These are phyloP conservation scores for Hanseniaspora taiwanica DNA, from an alignment of 805 yeast genomes.

Conservation along the genomic window DNA sequence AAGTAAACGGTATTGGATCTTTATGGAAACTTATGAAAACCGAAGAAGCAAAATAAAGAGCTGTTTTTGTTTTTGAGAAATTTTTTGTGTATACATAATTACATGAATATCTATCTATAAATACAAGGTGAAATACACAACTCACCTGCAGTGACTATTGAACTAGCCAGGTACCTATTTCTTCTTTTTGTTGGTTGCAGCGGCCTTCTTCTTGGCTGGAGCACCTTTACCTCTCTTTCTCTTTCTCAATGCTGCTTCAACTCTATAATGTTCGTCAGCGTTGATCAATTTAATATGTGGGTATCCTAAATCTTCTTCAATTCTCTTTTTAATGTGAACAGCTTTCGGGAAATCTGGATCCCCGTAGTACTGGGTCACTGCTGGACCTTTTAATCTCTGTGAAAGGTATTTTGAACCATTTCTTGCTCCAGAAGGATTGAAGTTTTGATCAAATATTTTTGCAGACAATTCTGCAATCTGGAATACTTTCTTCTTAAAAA, in stretches of 20 bases:
- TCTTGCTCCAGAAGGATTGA: conserved; percentile 51
- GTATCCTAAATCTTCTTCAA: conserved; percentile 21
- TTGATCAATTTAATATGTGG: conserved; percentile 41
- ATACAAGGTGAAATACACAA: no score
- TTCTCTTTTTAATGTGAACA: conserved; percentile 35
- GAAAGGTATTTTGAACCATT: conserved; percentile 63
- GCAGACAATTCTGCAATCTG: conserved; percentile 49
- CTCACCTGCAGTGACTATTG: no score
- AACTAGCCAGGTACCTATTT: not conserved
- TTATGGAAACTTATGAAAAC: conserved; percentile 12
- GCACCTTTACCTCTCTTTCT: conserved; percentile 86
- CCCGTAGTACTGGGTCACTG: conserved; percentile 61
- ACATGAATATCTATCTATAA: conserved; percentile 7
- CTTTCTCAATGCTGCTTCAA: conserved; percentile 47
- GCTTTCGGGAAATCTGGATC: conserved; percentile 56
- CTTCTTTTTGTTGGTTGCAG: not conserved
- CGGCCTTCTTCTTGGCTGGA: conserved; percentile 55
- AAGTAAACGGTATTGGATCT: conserved; percentile 18
- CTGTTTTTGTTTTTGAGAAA: not conserved
- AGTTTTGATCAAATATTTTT: conserved; percentile 53
- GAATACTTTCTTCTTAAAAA: conserved; percentile 33
- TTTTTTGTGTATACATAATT: conserved; percentile 5
- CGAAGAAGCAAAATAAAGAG: not conserved
- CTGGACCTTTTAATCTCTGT: conserved; percentile 58
- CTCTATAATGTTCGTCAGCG: conserved; percentile 57